Percentiles rank a stretch among this genome's conserved stretches.
These are phyloP conservation scores for Trypanosoma rangeli DNA, from an alignment of 208 protist genomes.

Conservation along the genomic window DNA sequence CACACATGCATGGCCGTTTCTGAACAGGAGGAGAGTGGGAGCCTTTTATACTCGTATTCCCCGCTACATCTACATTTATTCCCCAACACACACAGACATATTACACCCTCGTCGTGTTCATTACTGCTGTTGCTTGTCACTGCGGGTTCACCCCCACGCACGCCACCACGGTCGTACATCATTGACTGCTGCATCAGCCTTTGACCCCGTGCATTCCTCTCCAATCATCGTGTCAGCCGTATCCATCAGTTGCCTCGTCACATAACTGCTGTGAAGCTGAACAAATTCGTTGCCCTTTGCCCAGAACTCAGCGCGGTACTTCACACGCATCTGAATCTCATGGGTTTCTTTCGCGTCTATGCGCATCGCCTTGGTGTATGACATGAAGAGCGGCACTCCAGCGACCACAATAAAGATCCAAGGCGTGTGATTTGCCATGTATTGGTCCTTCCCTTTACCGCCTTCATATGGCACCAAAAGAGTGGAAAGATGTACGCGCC, in stretches of 20 bases:
- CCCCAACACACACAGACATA: too few relatives aligned
- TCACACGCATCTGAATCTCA: slow-evolving; percentile 81
- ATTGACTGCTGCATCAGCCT: neutral
- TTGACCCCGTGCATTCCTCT: slow-evolving; percentile 32
- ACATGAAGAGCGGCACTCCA: slow-evolving; percentile 71
- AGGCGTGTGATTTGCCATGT: slow-evolving; percentile 52
- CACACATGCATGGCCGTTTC: too few relatives aligned
- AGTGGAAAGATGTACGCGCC: too few relatives aligned
- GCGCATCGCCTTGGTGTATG: slow-evolving; percentile 63
- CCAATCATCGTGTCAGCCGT: slow-evolving; percentile 49
- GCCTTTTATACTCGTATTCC: too few relatives aligned
- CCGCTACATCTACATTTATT: too few relatives aligned
- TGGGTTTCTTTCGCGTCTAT: slow-evolving; percentile 82
- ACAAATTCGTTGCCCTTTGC: slow-evolving; percentile 67
- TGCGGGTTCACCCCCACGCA: slow-evolving; percentile 6
- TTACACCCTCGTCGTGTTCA: slow-evolving; percentile 3
- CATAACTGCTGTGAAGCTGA: slow-evolving; percentile 24
- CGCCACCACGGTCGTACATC: slow-evolving; percentile 8
- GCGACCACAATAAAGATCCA: slow-evolving; percentile 63
- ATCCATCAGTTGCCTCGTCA: slow-evolving; percentile 29
- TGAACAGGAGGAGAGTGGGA: too few relatives aligned
- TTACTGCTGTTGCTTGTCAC: slow-evolving; percentile 3
- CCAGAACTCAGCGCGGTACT: slow-evolving; percentile 81
- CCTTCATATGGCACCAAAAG: too few relatives aligned
- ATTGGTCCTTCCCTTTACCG: neutral